phyloP scores from a whole-genome alignment of 2,329 filamentous ascomycete species.

The Dactylellina sp. region DNA sequence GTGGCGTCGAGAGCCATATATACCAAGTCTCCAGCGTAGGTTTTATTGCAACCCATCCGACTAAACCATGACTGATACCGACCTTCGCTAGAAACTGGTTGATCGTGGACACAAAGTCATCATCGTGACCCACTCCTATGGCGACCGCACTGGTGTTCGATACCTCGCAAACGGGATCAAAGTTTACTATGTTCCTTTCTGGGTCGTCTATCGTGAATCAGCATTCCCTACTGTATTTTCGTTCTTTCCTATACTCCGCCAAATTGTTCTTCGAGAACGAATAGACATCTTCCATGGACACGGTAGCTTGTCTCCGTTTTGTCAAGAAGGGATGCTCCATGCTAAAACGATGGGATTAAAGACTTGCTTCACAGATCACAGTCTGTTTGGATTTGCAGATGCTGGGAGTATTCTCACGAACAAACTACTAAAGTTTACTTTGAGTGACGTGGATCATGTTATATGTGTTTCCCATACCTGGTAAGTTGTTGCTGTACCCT shows the following conservation, averaged over 20 bases:
- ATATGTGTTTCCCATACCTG: slow-evolving; percentile 99
- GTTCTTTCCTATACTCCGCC: slow-evolving; percentile 96
- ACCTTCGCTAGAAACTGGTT: slow-evolving; percentile 78
- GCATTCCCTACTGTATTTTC: slow-evolving; percentile 98
- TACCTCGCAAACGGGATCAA: slow-evolving; percentile 98
- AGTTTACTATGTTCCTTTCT: slow-evolving; percentile 96
- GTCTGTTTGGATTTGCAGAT: slow-evolving; percentile 96
- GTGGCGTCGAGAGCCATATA: slow-evolving; percentile 96
- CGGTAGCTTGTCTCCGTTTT: slow-evolving; percentile 89
- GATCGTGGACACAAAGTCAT: slow-evolving; percentile 98
- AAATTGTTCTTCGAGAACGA: slow-evolving; percentile 91
- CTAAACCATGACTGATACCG: neutral
- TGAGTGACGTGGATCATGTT: slow-evolving; percentile 97
- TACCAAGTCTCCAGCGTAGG: slow-evolving; percentile 87
- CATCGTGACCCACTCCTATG: slow-evolving; percentile 94
- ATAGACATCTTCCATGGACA: slow-evolving; percentile 99
- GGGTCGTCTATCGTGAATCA: slow-evolving; percentile 92
- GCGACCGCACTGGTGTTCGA: slow-evolving; percentile 87
- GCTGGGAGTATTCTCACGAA: slow-evolving; percentile 95
- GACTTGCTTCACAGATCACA: slow-evolving; percentile 97
- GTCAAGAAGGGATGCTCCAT: slow-evolving; percentile 93
- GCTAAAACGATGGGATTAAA: slow-evolving; percentile 94
- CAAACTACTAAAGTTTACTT: slow-evolving; percentile 92
- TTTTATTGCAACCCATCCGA: slow-evolving; percentile 4
- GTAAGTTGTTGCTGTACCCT: slow-evolving; percentile 68